Conservation (phyloP, 2,329 filamentous ascomycete species). For the Cytospora chrysosperma region DNA sequence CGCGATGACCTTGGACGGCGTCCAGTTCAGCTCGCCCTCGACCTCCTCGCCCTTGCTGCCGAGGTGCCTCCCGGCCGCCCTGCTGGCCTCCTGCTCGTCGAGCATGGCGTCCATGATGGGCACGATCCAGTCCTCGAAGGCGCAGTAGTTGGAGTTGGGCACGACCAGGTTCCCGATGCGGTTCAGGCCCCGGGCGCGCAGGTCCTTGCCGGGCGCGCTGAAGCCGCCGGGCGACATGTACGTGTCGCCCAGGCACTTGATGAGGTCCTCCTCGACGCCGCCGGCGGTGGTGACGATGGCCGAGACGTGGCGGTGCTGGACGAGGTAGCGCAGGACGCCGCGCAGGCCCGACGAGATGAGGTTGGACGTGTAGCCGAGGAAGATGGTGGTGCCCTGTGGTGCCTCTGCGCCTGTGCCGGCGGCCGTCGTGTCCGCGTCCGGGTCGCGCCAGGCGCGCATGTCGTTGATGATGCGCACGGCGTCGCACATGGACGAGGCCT, state of each 20-base stretch:
- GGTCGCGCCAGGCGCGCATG: conserved; percentile 84
- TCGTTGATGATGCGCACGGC: conserved; percentile 90
- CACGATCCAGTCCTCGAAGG: conserved; percentile 96
- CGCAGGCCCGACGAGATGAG: conserved; percentile 93
- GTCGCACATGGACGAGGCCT: conserved; percentile 71
- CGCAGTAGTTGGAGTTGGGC: conserved; percentile 95
- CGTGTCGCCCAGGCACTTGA: conserved; percentile 94
- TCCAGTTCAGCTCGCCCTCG: conserved; percentile 79
- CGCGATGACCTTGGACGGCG: conserved; percentile 86
- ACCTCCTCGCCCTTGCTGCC: conserved; percentile 46
- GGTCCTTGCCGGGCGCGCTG: conserved; percentile 68
- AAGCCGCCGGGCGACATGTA: conserved; percentile 78
- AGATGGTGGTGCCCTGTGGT: conserved; percentile 82
- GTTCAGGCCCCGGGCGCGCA: conserved; percentile 86
- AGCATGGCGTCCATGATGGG: conserved; percentile 95
- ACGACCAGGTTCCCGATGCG: conserved; percentile 95
- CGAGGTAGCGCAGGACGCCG: conserved; percentile 87
- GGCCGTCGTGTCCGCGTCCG: conserved; percentile 59
- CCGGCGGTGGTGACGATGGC: conserved; percentile 94
- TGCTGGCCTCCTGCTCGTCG: conserved; percentile 83
- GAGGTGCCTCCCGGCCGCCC: conserved; percentile 43
- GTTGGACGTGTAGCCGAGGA: conserved; percentile 96
- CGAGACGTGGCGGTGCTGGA: conserved; percentile 88
- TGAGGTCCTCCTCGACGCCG: conserved; percentile 94
- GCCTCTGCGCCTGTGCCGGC: no score